Evolutionary conservation across 2,329 filamentous ascomycete genomes (phyloP), one percentile per base, ranked within the genome.

Genomic region (Aspergillus thermomutatus): DNA sequence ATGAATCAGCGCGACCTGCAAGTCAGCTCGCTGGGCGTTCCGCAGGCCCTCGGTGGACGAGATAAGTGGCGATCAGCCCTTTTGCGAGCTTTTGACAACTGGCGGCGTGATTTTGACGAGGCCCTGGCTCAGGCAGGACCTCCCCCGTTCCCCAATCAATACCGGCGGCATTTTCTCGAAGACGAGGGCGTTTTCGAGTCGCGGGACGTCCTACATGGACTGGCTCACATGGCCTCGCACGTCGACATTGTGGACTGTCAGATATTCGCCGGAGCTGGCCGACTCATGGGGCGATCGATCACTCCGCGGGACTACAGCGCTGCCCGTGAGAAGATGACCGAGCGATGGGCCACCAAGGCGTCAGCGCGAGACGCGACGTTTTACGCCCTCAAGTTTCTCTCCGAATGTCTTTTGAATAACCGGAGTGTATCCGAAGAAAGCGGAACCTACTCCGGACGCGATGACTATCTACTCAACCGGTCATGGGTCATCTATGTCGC

Each of bases 191-290:
- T 95, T 28, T 93, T 94, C 65, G 91, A 97, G 71, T 92, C 89
- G 60, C 86, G 91, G 21, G 95, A 89, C 2, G 93, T 96, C 27
- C 80, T 97, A 47, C 92, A 97, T 69, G 91, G 96, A 66, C 80
- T 99, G 11, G 94, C 94, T 0, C 94, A 97, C 73, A 97, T 99
- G 91, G 91, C 92, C 3, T 96, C 96, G 83, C 92, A 97, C 69
- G 92, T 96, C 25, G 93, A 97, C 69, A 91, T 97, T 53, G 90
- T 96, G n/a, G 93, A 97, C 72, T 93, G 92, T 67, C 93, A 97
- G 75, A 95, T 97, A 63, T 97, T 94, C 72, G 94, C 93, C 4
- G 87, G 92, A 8, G 91, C 93, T 1, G 90, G 88, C 64, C 83
- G 92, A 28, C 82, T 97, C 2, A 84, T 97, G 3, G 93, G 94